A percentile compares a stretch with the other conserved stretches of the same genome.
Conservation (phyloP, 129 eudicot species). For the Centaurea solstitialis region DNA sequence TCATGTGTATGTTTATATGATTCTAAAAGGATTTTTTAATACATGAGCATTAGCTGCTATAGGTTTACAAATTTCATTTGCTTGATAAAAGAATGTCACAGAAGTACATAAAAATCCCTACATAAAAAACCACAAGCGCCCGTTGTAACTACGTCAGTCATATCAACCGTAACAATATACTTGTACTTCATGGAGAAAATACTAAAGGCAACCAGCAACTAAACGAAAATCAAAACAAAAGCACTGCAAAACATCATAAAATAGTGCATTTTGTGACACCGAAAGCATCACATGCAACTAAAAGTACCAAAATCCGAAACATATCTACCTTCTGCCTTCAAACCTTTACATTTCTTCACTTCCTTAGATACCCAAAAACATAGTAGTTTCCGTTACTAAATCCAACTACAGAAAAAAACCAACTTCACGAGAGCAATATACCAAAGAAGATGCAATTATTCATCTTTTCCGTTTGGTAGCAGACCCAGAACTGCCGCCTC, state of each 20-base stretch:
- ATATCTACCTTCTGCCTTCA: constrained; percentile 14
- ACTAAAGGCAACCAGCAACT: neutral
- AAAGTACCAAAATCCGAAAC: neutral
- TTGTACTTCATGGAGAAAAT: neutral
- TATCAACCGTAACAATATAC: neutral
- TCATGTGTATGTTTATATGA: too few species aligned
- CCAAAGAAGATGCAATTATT: neutral
- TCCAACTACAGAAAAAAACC: constrained; percentile 5
- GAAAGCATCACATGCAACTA: constrained; percentile 10
- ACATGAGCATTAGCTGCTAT: too few species aligned
- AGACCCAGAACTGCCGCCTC: constrained; percentile 50
- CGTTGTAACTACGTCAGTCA: too few species aligned
- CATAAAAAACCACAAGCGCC: too few species aligned
- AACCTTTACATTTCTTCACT: constrained; percentile 30
- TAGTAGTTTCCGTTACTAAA: too few species aligned
- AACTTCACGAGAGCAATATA: neutral
- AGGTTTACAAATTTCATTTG: too few species aligned
- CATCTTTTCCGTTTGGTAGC: constrained; percentile 81
- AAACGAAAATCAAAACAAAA: constrained; percentile 6
- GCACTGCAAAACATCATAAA: neutral
- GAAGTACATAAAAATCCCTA: too few species aligned
- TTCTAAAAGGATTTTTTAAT: too few species aligned
- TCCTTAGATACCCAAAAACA: constrained; percentile 16
- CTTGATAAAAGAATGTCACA: too few species aligned
- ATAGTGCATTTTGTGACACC: neutral